phyloP scores from a whole-genome alignment of 164 flowering plant genomes.

The Stephania yunnanensis region DNA sequence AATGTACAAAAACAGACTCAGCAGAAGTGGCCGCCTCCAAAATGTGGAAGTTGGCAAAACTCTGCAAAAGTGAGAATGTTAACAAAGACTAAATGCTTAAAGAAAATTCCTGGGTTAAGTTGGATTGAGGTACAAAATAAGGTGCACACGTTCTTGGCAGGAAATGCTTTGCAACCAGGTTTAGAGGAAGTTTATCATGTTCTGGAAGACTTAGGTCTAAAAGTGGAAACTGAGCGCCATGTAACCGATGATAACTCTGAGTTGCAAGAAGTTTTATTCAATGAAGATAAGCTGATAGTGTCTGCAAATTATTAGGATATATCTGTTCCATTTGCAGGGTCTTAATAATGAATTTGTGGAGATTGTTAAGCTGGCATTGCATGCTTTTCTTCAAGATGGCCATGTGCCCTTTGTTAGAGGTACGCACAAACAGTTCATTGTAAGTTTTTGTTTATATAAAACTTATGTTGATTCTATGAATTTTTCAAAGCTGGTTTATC shows the following conservation, averaged over 20 bases:
- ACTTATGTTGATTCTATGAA: constrained; percentile 7
- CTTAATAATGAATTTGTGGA: constrained; percentile 16
- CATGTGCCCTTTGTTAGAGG: constrained; percentile 14
- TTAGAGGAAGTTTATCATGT: constrained; percentile 31
- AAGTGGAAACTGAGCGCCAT: constrained; percentile 39
- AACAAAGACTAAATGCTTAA: constrained; percentile 55
- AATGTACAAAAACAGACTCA: constrained; percentile 44
- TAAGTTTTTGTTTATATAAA: constrained; percentile 15
- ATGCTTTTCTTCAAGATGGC: constrained; percentile 16
- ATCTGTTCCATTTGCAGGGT: constrained; percentile 13
- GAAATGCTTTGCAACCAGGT: constrained; percentile 28
- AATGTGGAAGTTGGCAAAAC: constrained; percentile 68
- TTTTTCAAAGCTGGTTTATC: not conserved
- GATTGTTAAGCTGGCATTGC: constrained; percentile 19
- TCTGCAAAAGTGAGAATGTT: constrained; percentile 57
- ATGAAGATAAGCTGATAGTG: constrained; percentile 16
- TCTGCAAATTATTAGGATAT: constrained; percentile 18
- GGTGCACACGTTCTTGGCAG: constrained; percentile 53
- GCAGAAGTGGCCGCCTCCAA: constrained; percentile 44
- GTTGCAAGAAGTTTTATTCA: constrained; percentile 18
- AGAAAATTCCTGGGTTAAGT: constrained; percentile 64
- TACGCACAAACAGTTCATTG: constrained; percentile 14
- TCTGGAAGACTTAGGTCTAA: constrained; percentile 38
- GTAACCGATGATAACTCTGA: constrained; percentile 19
- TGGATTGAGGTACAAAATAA: constrained; percentile 75